phyloP scores from a whole-genome alignment of 176 grass and related monocot species.

The Hyparrhenia diplandra region DNA sequence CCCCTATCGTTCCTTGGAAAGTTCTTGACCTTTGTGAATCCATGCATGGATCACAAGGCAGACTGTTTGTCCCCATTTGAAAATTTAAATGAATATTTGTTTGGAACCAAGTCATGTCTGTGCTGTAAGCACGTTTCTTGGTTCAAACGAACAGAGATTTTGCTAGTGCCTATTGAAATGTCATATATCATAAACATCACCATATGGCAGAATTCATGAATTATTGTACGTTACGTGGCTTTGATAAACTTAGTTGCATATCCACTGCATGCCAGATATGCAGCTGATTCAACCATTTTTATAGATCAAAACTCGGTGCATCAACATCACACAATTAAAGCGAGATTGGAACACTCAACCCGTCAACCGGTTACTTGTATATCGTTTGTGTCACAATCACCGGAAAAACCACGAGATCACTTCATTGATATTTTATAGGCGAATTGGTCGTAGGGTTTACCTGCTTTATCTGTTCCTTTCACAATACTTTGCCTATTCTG shows the following conservation, averaged over 20 bases:
- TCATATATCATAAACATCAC: not conserved
- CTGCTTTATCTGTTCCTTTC: not conserved
- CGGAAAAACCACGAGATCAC: not conserved
- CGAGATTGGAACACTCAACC: not conserved
- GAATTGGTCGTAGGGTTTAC: not conserved
- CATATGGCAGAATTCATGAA: not conserved
- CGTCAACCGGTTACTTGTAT: not conserved
- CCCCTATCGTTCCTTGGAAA: not conserved
- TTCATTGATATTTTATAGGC: not conserved
- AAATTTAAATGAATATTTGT: not conserved
- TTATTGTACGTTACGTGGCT: conserved; percentile 1
- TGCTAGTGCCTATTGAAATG: not conserved
- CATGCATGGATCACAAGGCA: not conserved
- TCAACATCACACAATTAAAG: conserved; percentile 16
- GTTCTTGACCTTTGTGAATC: conserved; percentile 17
- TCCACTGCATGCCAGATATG: not conserved
- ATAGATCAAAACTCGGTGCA: not conserved
- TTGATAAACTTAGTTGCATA: not conserved
- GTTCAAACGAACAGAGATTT: conserved; percentile 4
- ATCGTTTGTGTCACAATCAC: not conserved
- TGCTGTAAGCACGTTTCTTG: not conserved
- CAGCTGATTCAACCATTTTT: not conserved
- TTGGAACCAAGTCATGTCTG: conserved; percentile 1
- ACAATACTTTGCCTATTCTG: not conserved
- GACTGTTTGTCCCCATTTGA: not conserved